A percentile compares a stretch with the other conserved stretches of the same genome.
Conservation (phyloP, 2,329 filamentous ascomycete species). For the Diplodia corticola region DNA sequence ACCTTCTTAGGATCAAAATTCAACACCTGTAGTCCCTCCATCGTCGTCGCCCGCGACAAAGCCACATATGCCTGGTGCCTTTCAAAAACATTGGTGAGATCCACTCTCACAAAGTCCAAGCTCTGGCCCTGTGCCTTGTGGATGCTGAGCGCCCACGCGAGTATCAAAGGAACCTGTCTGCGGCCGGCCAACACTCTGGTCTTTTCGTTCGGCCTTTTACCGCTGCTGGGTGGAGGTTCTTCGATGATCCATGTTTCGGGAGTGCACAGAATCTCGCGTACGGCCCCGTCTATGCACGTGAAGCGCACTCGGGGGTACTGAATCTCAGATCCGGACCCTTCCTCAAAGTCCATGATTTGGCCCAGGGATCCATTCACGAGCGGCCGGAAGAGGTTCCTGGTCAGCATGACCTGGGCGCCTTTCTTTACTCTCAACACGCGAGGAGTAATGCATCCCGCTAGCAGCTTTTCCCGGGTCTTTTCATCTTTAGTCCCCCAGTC, state of each 20-base stretch:
- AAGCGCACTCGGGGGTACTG: constrained; percentile 87
- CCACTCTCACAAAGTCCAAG: constrained; percentile 88
- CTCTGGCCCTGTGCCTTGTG: constrained; percentile 98
- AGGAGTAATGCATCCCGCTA: constrained; percentile 92
- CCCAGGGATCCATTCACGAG: constrained; percentile 94
- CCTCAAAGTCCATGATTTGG: constrained; percentile 78
- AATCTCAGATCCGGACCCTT: constrained; percentile 60
- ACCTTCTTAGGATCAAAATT: constrained; percentile 89
- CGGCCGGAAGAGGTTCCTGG: constrained; percentile 95
- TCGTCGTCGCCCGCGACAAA: constrained; percentile 85
- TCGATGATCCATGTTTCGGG: constrained; percentile 75
- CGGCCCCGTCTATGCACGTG: constrained; percentile 72
- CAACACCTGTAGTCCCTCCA: constrained; percentile 85
- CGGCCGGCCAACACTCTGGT: constrained; percentile 90
- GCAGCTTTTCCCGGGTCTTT: constrained; percentile 67
- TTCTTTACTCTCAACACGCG: constrained; percentile 78
- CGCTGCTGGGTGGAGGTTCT: no score
- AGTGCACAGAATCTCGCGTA: constrained; percentile 75
- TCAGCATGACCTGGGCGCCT: constrained; percentile 97
- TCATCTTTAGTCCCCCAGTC: constrained; percentile 73
- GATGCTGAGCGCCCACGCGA: constrained; percentile 96
- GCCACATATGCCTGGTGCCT: constrained; percentile 98
- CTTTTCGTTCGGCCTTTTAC: constrained; percentile 68
- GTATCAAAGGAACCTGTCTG: constrained; percentile 73
- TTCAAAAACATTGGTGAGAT: constrained; percentile 89